Evolutionary conservation across 2,329 filamentous ascomycete genomes (phyloP).

Genomic region (Macrophomina tecta): DNA sequence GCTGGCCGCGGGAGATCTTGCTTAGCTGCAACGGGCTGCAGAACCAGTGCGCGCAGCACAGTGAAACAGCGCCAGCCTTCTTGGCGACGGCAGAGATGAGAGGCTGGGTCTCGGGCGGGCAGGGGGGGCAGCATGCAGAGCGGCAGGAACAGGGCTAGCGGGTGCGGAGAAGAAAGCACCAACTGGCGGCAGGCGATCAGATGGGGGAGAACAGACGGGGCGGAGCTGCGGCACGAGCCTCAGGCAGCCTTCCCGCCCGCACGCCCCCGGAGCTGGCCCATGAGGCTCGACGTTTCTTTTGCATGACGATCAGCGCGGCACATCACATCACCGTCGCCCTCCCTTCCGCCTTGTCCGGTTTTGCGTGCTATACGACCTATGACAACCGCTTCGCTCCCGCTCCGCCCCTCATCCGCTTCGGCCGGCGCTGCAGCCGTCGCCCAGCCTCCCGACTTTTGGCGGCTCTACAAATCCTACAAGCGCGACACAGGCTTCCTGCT

Average conservation of each 20-base stretch:
- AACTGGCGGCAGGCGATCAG: too few relatives aligned
- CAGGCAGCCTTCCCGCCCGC: too few relatives aligned
- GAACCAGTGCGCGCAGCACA: too few relatives aligned
- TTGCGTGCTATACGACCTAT: not conserved
- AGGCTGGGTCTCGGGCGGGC: not conserved
- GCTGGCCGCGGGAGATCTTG: not conserved
- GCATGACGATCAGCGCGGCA: not conserved
- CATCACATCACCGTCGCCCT: not conserved
- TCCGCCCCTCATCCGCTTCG: not conserved
- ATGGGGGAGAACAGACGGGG: too few relatives aligned
- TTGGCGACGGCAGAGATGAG: not conserved
- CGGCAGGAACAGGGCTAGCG: not conserved
- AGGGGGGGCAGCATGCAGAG: not conserved
- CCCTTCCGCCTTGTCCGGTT: not conserved
- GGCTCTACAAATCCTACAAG: constrained; percentile 20
- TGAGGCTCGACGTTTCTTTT: not conserved
- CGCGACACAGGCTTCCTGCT: constrained; percentile 10
- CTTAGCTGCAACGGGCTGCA: not conserved
- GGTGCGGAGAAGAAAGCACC: too few relatives aligned
- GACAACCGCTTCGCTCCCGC: not conserved
- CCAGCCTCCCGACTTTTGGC: constrained; percentile 1
- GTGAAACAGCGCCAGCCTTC: not conserved
- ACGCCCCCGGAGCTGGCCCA: too few relatives aligned
- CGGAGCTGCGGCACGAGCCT: too few relatives aligned
- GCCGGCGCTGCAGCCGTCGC: not conserved